Percentiles rank a stretch among this genome's conserved stretches.
These are phyloP conservation scores for Citrus sinensis DNA, from an alignment of 345 rosid genomes.

Conservation along the genomic window DVS_A1.0 CM039167.1:6167001-6167500, in stretches of 20 bases:
- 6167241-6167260: background rate
- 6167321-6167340: background rate
- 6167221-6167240: background rate
- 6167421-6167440: background rate
- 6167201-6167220: background rate
- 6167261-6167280: background rate
- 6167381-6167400: background rate
- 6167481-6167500: constrained; percentile 58
- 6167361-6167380: background rate
- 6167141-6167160: background rate
- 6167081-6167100: background rate
- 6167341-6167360: background rate
- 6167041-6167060: background rate
- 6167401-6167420: background rate
- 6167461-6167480: background rate
- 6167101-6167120: background rate
- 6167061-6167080: background rate
- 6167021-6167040: background rate
- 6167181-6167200: background rate
- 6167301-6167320: background rate
- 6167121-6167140: background rate
- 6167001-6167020: background rate
- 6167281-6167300: background rate
- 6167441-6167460: background rate
- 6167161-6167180: background rate